Evolutionary conservation across 176 grass and related monocot genomes (phyloP).

Genomic region (Guadua angustifolia): DNA sequence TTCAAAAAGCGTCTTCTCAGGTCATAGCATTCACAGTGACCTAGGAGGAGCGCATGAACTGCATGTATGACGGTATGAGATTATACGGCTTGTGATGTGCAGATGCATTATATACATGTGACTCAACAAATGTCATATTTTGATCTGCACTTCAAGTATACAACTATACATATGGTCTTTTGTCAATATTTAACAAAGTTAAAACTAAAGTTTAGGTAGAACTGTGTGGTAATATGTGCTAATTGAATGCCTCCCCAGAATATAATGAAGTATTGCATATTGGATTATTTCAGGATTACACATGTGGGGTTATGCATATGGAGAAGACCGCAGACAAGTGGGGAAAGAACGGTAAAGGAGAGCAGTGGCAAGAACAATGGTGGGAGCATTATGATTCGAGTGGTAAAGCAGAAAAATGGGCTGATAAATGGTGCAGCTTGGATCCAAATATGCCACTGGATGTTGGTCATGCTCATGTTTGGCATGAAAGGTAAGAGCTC

Average conservation of each 20-base stretch:
- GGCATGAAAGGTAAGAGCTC: slow-evolving; percentile 94
- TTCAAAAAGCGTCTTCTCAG: too few species aligned
- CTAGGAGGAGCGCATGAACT: too few species aligned
- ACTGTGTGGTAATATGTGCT: background rate
- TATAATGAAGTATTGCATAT: slow-evolving; percentile 37
- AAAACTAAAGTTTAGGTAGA: background rate
- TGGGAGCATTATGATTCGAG: slow-evolving; percentile 88
- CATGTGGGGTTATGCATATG: slow-evolving; percentile 72
- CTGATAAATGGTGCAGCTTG: slow-evolving; percentile 96
- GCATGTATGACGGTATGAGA: too few species aligned
- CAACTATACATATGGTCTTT: too few species aligned
- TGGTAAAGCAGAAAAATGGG: slow-evolving; percentile 83
- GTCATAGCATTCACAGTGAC: too few species aligned
- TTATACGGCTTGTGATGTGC: too few species aligned
- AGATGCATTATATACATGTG: too few species aligned
- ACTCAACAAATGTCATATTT: too few species aligned
- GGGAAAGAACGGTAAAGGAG: slow-evolving; percentile 82
- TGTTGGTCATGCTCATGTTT: slow-evolving; percentile 97
- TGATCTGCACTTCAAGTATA: too few species aligned
- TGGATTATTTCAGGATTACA: slow-evolving; percentile 62
- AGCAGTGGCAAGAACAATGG: slow-evolving; percentile 98
- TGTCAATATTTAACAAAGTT: too few species aligned
- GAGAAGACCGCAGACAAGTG: slow-evolving; percentile 99
- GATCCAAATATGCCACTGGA: slow-evolving; percentile 81
- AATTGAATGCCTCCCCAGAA: background rate